Base-by-base conservation (phyloP, 2,329 filamentous ascomycete genomes). In the Aspergillus ochraceoroseus region DNA sequence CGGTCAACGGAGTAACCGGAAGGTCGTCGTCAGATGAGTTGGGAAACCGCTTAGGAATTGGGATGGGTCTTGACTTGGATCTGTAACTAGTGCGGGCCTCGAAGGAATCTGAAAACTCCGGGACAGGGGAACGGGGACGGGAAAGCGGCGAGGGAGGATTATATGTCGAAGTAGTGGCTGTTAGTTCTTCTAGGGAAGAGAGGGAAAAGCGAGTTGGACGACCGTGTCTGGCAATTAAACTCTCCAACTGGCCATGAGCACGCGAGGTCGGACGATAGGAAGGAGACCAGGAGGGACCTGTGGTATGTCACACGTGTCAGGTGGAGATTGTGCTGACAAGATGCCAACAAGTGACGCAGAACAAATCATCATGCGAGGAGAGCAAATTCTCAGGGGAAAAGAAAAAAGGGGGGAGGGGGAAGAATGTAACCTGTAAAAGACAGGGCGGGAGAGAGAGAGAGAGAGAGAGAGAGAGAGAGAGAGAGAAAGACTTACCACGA, bases 161-260 rank as follows among this genome's bases (percentile, higher is more conserved):
- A 59, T 61, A 62, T 46, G 59, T 55, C 27, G 63, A 64, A 2
- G 57, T 58, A 20, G 63, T 66, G 17, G 61, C 56, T 27, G 61
- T 64, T 36, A 66, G 48, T 47, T 62, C 62, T 30, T 62, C 55
- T 38, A 66, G 40, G 43, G 63, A 65, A 3, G 63, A 66, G 30
- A 65, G 49, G 14, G 61, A 64, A 23, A 64, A 57, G 26, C 59
- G 60, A 40, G 62, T 63, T 53, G 62, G 62, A 55, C 60, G 59
- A 34, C 60, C 61, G 61, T 64, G 61, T 49, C 58, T 62, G 44
- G 55, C 52, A 47, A 65, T 62, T 46, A 66, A 44, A 50, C 49
- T 59, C 44, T 63, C 61, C n/a, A 63, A 50, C 47, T 64, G 60
- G 45, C 63, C 57, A 44, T 56, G 55, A 45, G 60, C 53, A 20